Base-by-base conservation (phyloP, 1,139 yeast species). In the Hemisphaericaspora lyxosophila region DNA sequence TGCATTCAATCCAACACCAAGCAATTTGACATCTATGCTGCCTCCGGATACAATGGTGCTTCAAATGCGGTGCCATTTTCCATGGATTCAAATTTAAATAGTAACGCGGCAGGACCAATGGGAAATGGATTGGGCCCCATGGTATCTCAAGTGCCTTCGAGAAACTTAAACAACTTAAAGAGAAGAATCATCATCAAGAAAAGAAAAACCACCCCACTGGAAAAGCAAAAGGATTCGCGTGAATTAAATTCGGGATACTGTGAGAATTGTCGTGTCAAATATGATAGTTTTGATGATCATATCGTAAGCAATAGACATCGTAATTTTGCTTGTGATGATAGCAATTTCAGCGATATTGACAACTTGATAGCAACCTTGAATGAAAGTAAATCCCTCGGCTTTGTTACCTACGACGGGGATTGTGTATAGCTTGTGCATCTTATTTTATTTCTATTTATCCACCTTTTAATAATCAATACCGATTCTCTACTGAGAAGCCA, bases 261-360 rank as follows among this genome's bases (percentile, higher is more conserved):
- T 64, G 99, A 92, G 57, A 94, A 92, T 59, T 92, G 99, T 60
- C 75, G 94, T 24, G 87, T 85, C 47, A 84, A 85, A 55, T 92
- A 86, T 55, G 90, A 85, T 37, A 78, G 79, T 50, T 83, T 90
- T 55, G 85, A 81, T 22, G 87, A 79, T 39, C 99, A 92, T 56
- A 76, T 88, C 35, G 55, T 57, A 23, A 73, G 88, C 17, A 78
- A 77, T 34, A 78, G 84, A 49, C 99, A 94, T 59, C 72, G 86
- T 33, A 77, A 79, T 42, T 90, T 88, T 66, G 97, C 98, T 4
- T 65, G 71, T 38, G 81, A 85, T 51, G 80, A 78, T 50, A 60
- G 65, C 13, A 86, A 90, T 55, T 92, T 92, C 62, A 72, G 63
- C 38, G 85, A 84, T 41, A 84, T 92, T 49, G 97, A 92, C 62